Percentiles rank a stretch among this genome's conserved stretches.
phyloP scores from a whole-genome alignment of 164 flowering plant genomes.

The Annona cherimola region DNA sequence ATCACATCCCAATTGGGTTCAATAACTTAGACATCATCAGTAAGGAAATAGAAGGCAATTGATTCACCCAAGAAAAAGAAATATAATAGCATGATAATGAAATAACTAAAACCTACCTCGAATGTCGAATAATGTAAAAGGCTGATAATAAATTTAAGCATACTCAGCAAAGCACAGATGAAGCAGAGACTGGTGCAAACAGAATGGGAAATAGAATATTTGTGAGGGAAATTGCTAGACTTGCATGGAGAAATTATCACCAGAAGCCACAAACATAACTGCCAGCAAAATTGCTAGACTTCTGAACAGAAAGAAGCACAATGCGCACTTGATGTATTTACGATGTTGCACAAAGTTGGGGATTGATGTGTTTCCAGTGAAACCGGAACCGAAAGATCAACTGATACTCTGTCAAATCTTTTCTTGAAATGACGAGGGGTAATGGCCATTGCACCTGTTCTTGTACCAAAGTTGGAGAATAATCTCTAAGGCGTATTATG shows the following conservation, averaged over 20 bases:
- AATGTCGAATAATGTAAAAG: conserved; percentile 91
- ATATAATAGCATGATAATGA: background rate
- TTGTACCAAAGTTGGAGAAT: no score
- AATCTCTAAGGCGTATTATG: no score
- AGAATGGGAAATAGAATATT: no score
- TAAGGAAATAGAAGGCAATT: background rate
- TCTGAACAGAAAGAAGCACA: no score
- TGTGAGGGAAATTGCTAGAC: no score
- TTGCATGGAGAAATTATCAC: no score
- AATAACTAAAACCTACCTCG: conserved; percentile 47
- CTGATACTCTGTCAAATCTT: conserved; percentile 82
- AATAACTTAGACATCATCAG: conserved; percentile 54
- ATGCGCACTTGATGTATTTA: conserved; percentile 97
- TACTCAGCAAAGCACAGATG: conserved; percentile 87
- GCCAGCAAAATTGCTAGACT: no score
- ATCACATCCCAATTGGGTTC: conserved; percentile 98
- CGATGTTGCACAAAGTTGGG: conserved; percentile 97
- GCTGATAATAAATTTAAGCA: conserved; percentile 89
- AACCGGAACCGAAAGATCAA: conserved; percentile 84
- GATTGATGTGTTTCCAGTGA: conserved; percentile 89
- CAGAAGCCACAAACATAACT: no score
- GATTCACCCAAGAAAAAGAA: background rate
- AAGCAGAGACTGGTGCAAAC: no score
- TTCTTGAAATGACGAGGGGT: conserved; percentile 87
- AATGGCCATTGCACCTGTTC: conserved; percentile 82